These are phyloP conservation scores for Aspergillus affinis DNA, from an alignment of 495 filamentous ascomycete genomes.

Conservation along the genomic window DNA sequence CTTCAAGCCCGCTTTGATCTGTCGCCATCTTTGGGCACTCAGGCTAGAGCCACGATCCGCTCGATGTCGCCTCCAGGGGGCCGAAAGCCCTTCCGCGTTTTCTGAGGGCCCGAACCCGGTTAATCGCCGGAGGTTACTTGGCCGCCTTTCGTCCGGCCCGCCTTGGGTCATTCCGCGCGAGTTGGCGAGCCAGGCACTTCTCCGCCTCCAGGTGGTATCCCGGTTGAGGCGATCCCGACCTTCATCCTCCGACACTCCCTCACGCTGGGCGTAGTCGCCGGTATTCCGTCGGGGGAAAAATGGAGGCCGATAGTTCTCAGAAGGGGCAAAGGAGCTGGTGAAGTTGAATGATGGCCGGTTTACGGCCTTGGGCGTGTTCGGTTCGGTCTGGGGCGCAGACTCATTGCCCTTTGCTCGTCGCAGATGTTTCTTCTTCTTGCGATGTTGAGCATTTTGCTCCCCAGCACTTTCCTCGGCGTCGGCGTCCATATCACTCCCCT, in stretches of 20 bases:
- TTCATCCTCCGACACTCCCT: conserved; percentile 85
- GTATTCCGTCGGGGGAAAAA: conserved; percentile 67
- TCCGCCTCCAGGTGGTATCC: conserved; percentile 55
- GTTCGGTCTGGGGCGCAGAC: conserved; percentile 55
- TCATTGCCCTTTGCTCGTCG: conserved; percentile 54
- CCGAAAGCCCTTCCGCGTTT: conserved; percentile 45
- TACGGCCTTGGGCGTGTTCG: conserved; percentile 57
- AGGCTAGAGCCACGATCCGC: conserved; percentile 67
- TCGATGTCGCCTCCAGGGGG: conserved; percentile 54
- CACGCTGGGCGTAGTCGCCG: conserved; percentile 65
- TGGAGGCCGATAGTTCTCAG: conserved; percentile 47
- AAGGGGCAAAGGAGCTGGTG: conserved; percentile 46
- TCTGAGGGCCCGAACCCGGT: conserved; percentile 69
- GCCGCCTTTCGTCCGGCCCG: conserved; percentile 57
- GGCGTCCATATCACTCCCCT: conserved; percentile 70
- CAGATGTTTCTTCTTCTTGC: conserved; percentile 45
- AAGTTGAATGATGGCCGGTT: conserved; percentile 47
- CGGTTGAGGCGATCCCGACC: conserved; percentile 70
- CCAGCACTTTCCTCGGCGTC: conserved; percentile 69
- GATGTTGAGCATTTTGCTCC: conserved; percentile 38
- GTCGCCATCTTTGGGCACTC: conserved; percentile 81
- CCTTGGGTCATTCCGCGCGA: conserved; percentile 57
- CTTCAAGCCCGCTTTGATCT: conserved; percentile 80
- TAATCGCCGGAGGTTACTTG: conserved; percentile 70
- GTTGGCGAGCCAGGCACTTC: conserved; percentile 55